Percentiles rank a stretch among this genome's conserved stretches.
Evolutionary conservation across 371 early-diverging fungal species (phyloP).

Genomic region (Aphelidium insulamus): DNA sequence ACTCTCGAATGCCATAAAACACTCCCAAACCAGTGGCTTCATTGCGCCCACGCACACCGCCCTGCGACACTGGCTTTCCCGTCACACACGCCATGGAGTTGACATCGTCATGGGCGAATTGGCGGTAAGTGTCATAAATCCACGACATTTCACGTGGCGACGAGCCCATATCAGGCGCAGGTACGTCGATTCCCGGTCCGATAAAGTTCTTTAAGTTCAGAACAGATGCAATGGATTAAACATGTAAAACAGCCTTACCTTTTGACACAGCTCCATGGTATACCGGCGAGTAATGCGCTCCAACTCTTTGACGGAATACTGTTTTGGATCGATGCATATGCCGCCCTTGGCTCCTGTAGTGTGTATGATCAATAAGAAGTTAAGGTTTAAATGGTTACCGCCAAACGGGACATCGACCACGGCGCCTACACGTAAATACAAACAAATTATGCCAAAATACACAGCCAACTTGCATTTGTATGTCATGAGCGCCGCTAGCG

Average conservation of each 20-base stretch:
- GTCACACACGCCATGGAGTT: conserved; percentile 70
- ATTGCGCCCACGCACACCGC: conserved; percentile 72
- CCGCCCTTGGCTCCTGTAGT: conserved; percentile 59
- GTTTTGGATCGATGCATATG: conserved; percentile 53
- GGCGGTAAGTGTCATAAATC: conserved; percentile 77
- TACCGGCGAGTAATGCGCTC: conserved; percentile 75
- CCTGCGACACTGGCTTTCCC: conserved; percentile 63
- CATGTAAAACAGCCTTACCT: too few species aligned
- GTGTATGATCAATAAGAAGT: neutral
- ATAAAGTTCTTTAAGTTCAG: conserved; percentile 16
- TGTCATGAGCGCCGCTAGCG: conserved; percentile 51
- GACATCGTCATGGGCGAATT: conserved; percentile 60
- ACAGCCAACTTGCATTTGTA: too few species aligned
- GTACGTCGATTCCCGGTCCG: conserved; percentile 38
- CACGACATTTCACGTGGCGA: conserved; percentile 69
- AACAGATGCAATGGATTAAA: conserved; percentile 69
- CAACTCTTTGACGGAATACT: conserved; percentile 47
- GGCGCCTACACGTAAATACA: too few species aligned
- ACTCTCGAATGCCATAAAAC: conserved; percentile 66
- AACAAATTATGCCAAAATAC: too few species aligned
- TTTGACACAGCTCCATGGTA: conserved; percentile 74
- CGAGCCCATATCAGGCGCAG: conserved; percentile 80
- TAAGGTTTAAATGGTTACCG: conserved; percentile 4
- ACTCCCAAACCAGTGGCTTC: conserved; percentile 80
- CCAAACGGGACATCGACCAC: conserved; percentile 78